Conservation (phyloP, 768 basidiomycete genomes). For the Tricholoma saponaceum region DNA sequence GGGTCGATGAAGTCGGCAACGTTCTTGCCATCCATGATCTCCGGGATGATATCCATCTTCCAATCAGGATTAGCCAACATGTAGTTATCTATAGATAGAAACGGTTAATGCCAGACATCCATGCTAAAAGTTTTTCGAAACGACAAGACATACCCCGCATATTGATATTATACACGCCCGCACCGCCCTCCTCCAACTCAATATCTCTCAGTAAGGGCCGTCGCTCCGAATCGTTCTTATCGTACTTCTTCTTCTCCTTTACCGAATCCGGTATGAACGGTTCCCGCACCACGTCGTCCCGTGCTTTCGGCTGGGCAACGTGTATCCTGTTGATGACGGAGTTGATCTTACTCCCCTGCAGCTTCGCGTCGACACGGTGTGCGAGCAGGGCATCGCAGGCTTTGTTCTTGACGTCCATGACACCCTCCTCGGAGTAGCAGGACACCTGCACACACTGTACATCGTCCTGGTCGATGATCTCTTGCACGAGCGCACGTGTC, state of each 20-base stretch:
- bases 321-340: slow-evolving; percentile 93
- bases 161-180: slow-evolving; percentile 90
- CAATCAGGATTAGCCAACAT: slow-evolving; percentile 84
- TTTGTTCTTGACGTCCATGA: slow-evolving; percentile 93
- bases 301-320: slow-evolving; percentile 84
- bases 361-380: slow-evolving; percentile 90
- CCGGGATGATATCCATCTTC: slow-evolving; percentile 98
- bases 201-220: slow-evolving; percentile 71
- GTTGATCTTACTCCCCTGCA: slow-evolving; percentile 92
- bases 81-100: slow-evolving; percentile 69
- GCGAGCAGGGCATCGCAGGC: slow-evolving; percentile 96
- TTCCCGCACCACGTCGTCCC: slow-evolving; percentile 85
- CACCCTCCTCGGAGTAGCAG: slow-evolving; percentile 95
- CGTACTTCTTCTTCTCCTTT: slow-evolving; percentile 74
- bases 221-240: slow-evolving; percentile 82
- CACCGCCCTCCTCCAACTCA: slow-evolving; percentile 83
- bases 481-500: slow-evolving; percentile 76
- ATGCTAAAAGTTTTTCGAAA: not conserved
- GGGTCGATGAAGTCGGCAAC: slow-evolving; percentile 98
- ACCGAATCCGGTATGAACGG: slow-evolving; percentile 89
- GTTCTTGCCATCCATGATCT: slow-evolving; percentile 98
- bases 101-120: not conserved
- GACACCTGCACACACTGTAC: slow-evolving; percentile 83
- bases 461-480: slow-evolving; percentile 73
- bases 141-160: slow-evolving; percentile 66